Percentiles rank a stretch among this genome's conserved stretches.
phyloP scores from a whole-genome alignment of 345 rosid genomes.

The Linum usitatissimum region DNA sequence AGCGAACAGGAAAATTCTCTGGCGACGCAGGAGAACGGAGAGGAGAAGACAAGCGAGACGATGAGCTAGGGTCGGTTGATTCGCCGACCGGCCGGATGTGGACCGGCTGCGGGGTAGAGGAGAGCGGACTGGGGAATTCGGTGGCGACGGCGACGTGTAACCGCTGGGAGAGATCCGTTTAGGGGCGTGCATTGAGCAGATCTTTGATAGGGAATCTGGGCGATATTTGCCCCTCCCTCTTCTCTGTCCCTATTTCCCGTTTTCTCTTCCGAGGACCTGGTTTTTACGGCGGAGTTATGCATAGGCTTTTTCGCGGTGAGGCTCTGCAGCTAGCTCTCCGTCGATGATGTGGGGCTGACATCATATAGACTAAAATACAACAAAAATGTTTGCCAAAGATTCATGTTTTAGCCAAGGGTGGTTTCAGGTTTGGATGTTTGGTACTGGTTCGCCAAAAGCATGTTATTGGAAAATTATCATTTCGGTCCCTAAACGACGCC shows the following conservation, averaged over 20 bases:
- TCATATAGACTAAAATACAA: too few species aligned
- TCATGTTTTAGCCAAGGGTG: too few species aligned
- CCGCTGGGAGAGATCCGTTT: conserved; percentile 6
- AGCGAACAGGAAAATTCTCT: conserved; percentile 82
- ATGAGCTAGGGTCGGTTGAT: conserved; percentile 39
- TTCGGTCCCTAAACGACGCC: too few species aligned
- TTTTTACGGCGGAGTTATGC: neutral
- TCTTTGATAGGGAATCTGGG: neutral
- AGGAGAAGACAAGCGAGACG: conserved; percentile 76
- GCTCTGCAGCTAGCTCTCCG: neutral
- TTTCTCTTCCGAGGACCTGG: neutral
- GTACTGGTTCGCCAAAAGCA: too few species aligned
- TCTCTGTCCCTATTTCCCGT: neutral
- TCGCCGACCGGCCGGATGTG: neutral
- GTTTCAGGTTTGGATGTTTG: too few species aligned
- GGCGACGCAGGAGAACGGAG: conserved; percentile 86
- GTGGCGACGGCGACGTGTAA: conserved; percentile 7
- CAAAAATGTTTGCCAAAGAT: too few species aligned
- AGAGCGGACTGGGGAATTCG: conserved; percentile 2
- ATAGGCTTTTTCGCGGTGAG: neutral
- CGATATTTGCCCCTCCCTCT: neutral
- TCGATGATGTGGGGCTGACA: neutral
- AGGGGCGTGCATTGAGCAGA: conserved; percentile 2
- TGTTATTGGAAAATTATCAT: too few species aligned
- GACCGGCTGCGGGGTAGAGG: conserved; percentile 3